These are phyloP conservation scores for Stephania cephalantha DNA, from an alignment of 164 flowering plant genomes.

Conservation along the genomic window DNA sequence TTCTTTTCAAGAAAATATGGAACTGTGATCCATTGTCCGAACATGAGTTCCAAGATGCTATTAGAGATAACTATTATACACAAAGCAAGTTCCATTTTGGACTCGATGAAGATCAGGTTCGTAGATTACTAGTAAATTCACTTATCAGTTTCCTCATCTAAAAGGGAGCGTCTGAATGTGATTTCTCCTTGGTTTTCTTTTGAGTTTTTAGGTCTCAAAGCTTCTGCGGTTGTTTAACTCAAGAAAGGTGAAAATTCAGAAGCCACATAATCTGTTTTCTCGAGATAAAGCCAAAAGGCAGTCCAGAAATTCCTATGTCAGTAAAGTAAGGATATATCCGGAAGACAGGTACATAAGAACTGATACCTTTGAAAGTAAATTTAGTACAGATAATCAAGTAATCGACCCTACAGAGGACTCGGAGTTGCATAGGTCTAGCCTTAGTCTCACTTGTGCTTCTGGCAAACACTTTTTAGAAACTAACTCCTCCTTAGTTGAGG, in stretches of 20 bases:
- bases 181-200: not conserved
- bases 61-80: slow-evolving; percentile 56
- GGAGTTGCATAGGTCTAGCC: slow-evolving; percentile 9
- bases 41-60: slow-evolving; percentile 45
- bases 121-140: not conserved
- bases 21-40: slow-evolving; percentile 52
- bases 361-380: slow-evolving; percentile 7
- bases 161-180: not conserved
- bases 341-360: slow-evolving; percentile 9
- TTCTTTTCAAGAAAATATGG: slow-evolving; percentile 33
- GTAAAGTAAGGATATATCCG: slow-evolving; percentile 12
- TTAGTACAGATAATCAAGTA: slow-evolving; percentile 7
- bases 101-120: slow-evolving; percentile 56
- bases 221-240: slow-evolving; percentile 33
- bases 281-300: slow-evolving; percentile 4
- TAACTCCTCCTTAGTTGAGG: slow-evolving; percentile 6
- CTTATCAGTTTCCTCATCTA: not conserved
- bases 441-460: slow-evolving; percentile 6
- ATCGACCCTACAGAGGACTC: slow-evolving; percentile 2
- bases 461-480: slow-evolving; percentile 7
- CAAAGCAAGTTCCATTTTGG: slow-evolving; percentile 50
- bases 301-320: not conserved
- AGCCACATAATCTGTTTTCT: slow-evolving; percentile 10
- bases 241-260: slow-evolving; percentile 21
- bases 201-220: slow-evolving; percentile 30